A percentile compares a stretch with the other conserved stretches of the same genome.
These are phyloP conservation scores for Leccinum disarticulatum DNA, from an alignment of 768 basidiomycete genomes.

Conservation along the genomic window DNA sequence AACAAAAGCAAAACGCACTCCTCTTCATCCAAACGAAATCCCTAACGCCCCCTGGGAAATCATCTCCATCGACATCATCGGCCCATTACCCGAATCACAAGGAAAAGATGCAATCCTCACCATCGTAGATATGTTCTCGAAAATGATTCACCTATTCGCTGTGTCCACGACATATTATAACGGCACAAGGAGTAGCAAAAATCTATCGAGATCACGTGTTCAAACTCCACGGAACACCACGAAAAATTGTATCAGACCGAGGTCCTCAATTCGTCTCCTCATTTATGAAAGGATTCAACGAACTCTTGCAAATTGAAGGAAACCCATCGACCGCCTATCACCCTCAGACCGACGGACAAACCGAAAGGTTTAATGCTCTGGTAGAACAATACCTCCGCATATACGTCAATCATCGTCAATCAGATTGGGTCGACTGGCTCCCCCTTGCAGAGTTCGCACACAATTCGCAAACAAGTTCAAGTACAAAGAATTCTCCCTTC, in stretches of 20 bases:
- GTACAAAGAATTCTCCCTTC: neutral
- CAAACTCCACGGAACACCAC: neutral
- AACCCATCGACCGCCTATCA: neutral
- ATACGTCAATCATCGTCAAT: neutral
- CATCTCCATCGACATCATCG: neutral
- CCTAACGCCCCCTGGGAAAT: neutral
- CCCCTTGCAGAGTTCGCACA: neutral
- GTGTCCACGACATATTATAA: neutral
- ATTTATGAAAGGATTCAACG: neutral
- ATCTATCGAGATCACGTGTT: neutral
- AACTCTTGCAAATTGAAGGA: neutral
- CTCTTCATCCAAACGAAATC: neutral
- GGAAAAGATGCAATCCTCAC: neutral
- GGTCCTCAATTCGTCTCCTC: neutral
- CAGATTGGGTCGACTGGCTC: neutral
- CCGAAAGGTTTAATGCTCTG: neutral
- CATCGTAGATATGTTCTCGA: neutral
- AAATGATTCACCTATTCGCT: neutral
- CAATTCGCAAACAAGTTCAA: neutral
- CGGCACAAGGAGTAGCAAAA: neutral
- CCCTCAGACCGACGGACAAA: neutral
- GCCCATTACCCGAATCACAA: neutral
- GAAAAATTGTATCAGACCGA: neutral
- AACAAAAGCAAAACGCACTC: accelerated
- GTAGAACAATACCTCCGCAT: neutral